These are phyloP conservation scores for Puccinia polysora DNA, from an alignment of 1,284 basidiomycete genomes.

Conservation along the genomic window DNA sequence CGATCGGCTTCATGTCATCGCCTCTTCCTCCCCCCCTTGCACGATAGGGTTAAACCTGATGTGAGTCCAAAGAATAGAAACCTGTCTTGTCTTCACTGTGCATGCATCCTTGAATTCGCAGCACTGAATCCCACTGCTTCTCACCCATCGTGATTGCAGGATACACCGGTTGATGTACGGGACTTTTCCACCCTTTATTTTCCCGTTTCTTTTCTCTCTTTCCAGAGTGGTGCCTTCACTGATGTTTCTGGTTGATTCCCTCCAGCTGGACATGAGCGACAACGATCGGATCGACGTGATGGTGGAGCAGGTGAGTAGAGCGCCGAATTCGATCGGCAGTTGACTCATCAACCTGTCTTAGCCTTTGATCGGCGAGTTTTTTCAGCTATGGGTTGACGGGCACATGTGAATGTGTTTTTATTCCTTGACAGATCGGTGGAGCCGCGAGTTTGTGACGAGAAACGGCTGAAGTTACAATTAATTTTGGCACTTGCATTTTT, in stretches of 20 bases:
- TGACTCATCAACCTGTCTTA: too few species aligned
- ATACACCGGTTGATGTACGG: slow-evolving; percentile 36
- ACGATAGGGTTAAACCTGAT: slow-evolving; percentile 34
- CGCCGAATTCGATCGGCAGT: not conserved
- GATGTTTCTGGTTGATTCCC: not conserved
- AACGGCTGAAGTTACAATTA: too few species aligned
- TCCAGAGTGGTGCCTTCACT: too few species aligned
- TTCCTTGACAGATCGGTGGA: slow-evolving; percentile 3
- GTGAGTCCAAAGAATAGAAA: slow-evolving; percentile 27
- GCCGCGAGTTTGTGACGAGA: too few species aligned
- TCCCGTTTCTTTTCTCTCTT: not conserved
- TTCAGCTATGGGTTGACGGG: too few species aligned
- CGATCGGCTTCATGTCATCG: too few species aligned
- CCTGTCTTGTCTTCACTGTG: not conserved
- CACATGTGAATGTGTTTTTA: too few species aligned
- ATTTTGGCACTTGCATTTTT: too few species aligned
- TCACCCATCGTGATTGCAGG: not conserved
- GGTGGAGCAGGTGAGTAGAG: slow-evolving; percentile 39
- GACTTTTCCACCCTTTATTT: not conserved
- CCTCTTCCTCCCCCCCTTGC: too few species aligned
- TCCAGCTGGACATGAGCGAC: slow-evolving; percentile 38
- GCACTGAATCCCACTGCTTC: not conserved
- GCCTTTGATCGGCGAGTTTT: too few species aligned
- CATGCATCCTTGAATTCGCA: not conserved
- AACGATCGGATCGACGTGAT: slow-evolving; percentile 40